Evolutionary conservation across 768 basidiomycete species (phyloP).

Genomic region (Lactifluus echinatus): DNA sequence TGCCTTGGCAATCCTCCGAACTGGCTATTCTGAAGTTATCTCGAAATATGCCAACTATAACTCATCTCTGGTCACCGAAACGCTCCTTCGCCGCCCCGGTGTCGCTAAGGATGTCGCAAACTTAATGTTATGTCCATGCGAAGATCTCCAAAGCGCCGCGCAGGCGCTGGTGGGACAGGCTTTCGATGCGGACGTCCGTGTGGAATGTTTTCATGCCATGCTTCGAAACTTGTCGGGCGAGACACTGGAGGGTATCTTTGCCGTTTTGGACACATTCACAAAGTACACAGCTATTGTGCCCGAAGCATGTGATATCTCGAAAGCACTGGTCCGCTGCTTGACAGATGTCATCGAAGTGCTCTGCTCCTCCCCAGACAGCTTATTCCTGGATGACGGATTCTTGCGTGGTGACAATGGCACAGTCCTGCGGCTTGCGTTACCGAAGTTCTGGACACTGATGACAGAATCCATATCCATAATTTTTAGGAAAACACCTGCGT

Average conservation of each 20-base stretch:
- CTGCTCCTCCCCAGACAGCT: slow-evolving; percentile 61
- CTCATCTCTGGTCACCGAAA: slow-evolving; percentile 40
- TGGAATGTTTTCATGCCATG: slow-evolving; percentile 78
- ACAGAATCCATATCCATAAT: slow-evolving; percentile 71
- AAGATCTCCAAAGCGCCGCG: slow-evolving; percentile 62
- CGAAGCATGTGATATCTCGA: slow-evolving; percentile 85
- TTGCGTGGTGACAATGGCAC: slow-evolving; percentile 36
- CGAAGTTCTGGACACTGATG: slow-evolving; percentile 77
- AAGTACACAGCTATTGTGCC: slow-evolving; percentile 53
- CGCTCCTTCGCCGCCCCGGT: slow-evolving; percentile 46
- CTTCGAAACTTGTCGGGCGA: slow-evolving; percentile 57
- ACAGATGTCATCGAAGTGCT: slow-evolving; percentile 89
- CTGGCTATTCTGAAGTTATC: slow-evolving; percentile 54
- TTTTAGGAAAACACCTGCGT: slow-evolving; percentile 73
- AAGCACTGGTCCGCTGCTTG: slow-evolving; percentile 83
- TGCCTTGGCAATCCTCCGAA: slow-evolving; percentile 46
- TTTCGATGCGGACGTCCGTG: slow-evolving; percentile 82
- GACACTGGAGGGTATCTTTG: slow-evolving; percentile 60
- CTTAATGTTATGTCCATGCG: slow-evolving; percentile 77
- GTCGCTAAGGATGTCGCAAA: slow-evolving; percentile 52
- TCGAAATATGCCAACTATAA: slow-evolving; percentile 59
- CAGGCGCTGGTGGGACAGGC: slow-evolving; percentile 78
- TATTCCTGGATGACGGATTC: slow-evolving; percentile 51
- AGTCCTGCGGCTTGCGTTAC: slow-evolving; percentile 46
- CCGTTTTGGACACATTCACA: slow-evolving; percentile 60